A percentile compares a stretch with the other conserved stretches of the same genome.
These are phyloP conservation scores for Cephaloascus fragrans DNA, from an alignment of 805 yeast species.

Conservation along the genomic window DNA sequence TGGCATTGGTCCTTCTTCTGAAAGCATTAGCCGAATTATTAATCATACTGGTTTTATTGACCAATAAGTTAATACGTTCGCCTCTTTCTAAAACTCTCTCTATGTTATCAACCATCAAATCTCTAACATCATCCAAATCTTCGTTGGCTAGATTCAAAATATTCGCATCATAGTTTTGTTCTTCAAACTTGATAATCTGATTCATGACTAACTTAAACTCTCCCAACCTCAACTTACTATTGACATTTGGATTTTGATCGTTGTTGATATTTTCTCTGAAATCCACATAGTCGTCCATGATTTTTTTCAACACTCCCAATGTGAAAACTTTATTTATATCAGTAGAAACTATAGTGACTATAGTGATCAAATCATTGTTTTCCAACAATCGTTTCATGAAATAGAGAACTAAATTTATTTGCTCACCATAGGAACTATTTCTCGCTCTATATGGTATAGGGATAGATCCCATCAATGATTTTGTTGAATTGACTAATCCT, in stretches of 20 bases:
- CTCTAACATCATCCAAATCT: slow-evolving; percentile 57
- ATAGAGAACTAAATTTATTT: slow-evolving; percentile 22
- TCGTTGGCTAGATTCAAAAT: slow-evolving; percentile 31
- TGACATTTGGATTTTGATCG: slow-evolving; percentile 1
- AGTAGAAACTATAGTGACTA: slow-evolving; percentile 36
- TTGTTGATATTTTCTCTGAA: slow-evolving; percentile 21
- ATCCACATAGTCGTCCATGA: slow-evolving; percentile 38
- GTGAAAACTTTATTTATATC: slow-evolving; percentile 35
- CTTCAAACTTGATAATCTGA: slow-evolving; percentile 47
- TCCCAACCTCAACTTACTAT: slow-evolving; percentile 12
- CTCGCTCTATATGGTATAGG: slow-evolving; percentile 16
- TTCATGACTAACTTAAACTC: slow-evolving; percentile 49
- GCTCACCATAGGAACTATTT: slow-evolving; percentile 9
- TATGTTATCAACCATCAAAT: slow-evolving; percentile 63
- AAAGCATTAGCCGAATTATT: slow-evolving; percentile 60
- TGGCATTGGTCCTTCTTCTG: slow-evolving; percentile 54
- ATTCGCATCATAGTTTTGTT: slow-evolving; percentile 31
- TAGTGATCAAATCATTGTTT: slow-evolving; percentile 41
- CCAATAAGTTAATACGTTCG: slow-evolving; percentile 61
- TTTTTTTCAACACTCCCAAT: slow-evolving; percentile 35
- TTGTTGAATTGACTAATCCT: slow-evolving; percentile 41
- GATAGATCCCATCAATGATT: slow-evolving; percentile 27
- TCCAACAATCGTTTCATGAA: slow-evolving; percentile 36
- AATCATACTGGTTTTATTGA: slow-evolving; percentile 70
- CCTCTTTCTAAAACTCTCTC: slow-evolving; percentile 69